Evolutionary conservation across 2,329 filamentous ascomycete genomes (phyloP), one percentile per base, ranked within the genome.

Genomic region (Ascochyta lentis): DNA sequence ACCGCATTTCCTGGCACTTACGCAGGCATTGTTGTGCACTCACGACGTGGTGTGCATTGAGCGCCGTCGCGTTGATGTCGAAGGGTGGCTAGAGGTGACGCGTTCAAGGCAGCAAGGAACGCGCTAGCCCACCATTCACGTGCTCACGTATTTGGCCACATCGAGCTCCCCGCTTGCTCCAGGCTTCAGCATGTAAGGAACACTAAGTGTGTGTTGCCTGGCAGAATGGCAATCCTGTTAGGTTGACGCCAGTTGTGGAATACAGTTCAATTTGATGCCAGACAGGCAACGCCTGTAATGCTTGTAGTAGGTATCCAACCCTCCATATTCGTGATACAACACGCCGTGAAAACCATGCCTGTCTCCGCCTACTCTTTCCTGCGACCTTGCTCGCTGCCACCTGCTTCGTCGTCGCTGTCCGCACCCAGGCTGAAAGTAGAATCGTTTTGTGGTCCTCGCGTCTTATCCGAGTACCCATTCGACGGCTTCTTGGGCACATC

Each of bases 381-480:
- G 58, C 64, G 71, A 19, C 68, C 71, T 15, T 65, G 66, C 19
- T 74, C 69, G 39, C 67, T 74, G 10, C 60, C 65, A 33, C 71
- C 73, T 10, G 72, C 72, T 40, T 65, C 66, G 35, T 76, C 74
- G 39, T 72, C 73, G 46, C 76, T 77, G 16, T 78, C 81, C 34
- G 77, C 80, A 2, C 81, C 82, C 26, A 84, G 68, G 46, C 79
- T 78, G 66, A 83, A 83, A 34, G 77, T 73, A 1, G 71, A 71
- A 45, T 75, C 72, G 41, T 74, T 73, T n/a, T 68, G 60, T 16
- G 71, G 66, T n/a, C 66, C 63, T 24, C 70, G 66, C 4, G 65
- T 49, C 59, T 72, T 73, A 50, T 73, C 65, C n/a, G 60, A 56
- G 16, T 67, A 67, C 2, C 68, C 68, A 33, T 73, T 70, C 9